Percentiles rank a stretch among this genome's conserved stretches.
Conservation (phyloP, 768 basidiomycete species). For the Suillus weaverae region DNA sequence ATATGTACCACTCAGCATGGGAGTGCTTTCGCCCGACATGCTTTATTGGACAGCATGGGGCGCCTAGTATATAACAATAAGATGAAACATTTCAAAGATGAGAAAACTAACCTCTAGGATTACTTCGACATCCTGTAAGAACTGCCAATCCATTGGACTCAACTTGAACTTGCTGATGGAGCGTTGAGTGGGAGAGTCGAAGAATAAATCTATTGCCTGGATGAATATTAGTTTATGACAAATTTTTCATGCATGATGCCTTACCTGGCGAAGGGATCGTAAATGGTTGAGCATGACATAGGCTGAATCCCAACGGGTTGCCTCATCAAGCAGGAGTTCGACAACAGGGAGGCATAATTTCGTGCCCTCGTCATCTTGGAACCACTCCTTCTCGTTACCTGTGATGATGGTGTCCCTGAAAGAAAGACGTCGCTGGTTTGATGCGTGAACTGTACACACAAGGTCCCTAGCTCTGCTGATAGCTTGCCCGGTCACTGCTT, state of each 20-base stretch:
- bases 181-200: not conserved
- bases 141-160: not conserved
- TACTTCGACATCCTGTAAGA: slow-evolving; percentile 6
- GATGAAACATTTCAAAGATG: not conserved
- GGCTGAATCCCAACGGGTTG: slow-evolving; percentile 40
- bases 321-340: slow-evolving; percentile 30
- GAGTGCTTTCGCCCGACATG: slow-evolving; percentile 1
- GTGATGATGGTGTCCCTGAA: slow-evolving; percentile 2
- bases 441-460: not conserved
- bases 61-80: slow-evolving; percentile 2
- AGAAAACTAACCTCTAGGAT: slow-evolving; percentile 8
- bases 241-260: not conserved
- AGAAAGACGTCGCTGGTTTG: not conserved
- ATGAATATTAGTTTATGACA: not conserved
- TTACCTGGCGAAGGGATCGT: slow-evolving; percentile 4
- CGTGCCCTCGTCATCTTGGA: not conserved
- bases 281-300: slow-evolving; percentile 35
- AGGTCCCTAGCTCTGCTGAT: not conserved
- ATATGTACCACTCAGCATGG: slow-evolving; percentile 5
- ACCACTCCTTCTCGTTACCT: not conserved
- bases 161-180: not conserved
- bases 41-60: not conserved
- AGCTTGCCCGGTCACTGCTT: not conserved
- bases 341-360: not conserved
- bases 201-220: slow-evolving; percentile 9